phyloP scores from a whole-genome alignment of 2,329 filamentous ascomycete species.

The Arthrobotrys sinensis region DNA sequence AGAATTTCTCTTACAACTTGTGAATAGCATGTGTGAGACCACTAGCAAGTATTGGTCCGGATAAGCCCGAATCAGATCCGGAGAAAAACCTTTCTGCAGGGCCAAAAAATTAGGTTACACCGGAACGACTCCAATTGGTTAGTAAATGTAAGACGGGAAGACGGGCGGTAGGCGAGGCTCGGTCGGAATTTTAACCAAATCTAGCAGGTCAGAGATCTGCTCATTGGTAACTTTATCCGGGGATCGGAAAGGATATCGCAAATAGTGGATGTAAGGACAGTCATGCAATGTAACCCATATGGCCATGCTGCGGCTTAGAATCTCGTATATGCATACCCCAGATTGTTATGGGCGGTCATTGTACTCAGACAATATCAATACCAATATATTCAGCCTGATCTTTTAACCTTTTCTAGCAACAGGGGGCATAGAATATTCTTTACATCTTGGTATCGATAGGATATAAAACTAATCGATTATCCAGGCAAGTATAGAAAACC shows the following conservation, averaged over 20 bases:
- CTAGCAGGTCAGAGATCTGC: neutral
- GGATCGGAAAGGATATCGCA: constrained; percentile 13
- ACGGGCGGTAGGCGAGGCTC: constrained; percentile 16
- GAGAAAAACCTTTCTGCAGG: constrained; percentile 20
- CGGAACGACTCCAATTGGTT: constrained; percentile 8
- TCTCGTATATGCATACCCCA: constrained; percentile 9
- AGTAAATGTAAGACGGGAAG: constrained; percentile 24
- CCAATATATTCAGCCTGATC: neutral
- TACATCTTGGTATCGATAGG: neutral
- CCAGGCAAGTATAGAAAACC: neutral
- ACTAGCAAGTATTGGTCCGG: constrained; percentile 10
- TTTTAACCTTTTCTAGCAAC: neutral
- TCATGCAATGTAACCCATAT: constrained; percentile 19
- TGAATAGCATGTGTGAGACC: constrained; percentile 2
- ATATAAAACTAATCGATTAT: no score
- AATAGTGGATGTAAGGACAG: neutral
- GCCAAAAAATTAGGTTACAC: constrained; percentile 2
- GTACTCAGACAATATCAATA: constrained; percentile 1
- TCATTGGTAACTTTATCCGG: constrained; percentile 2
- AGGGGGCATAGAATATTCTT: neutral
- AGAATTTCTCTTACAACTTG: constrained; percentile 20
- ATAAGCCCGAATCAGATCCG: constrained; percentile 20
- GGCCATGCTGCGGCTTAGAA: neutral
- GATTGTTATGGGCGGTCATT: neutral
- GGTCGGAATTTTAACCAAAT: constrained; percentile 15